Base-by-base conservation (phyloP, 169 alveolate species). In the Plasmodium yoelii region DNA sequence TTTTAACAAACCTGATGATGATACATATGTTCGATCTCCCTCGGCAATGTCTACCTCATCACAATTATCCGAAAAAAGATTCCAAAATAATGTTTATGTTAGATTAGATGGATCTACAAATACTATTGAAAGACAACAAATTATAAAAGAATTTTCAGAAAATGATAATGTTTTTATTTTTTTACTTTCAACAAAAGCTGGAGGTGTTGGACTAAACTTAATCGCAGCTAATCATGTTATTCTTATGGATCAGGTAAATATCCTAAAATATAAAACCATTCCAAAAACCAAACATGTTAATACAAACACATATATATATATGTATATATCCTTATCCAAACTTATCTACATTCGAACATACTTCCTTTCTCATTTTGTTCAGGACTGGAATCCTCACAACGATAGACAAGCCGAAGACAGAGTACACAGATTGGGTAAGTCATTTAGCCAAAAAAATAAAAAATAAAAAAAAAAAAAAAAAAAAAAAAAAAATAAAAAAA, bases 121-220 rank as follows among this genome's bases (percentile, higher is more conserved):
- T 73, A 95, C 97, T 8, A 98, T 96, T 59, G 99, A 97, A 60
- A 93, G 99, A 72, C 98, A 95, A 39, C 89, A 87, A 9, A 92
- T 94, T 63, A 95, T 97, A 34, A 93, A 92, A 84, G 71, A 87
- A 71, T 82, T 97, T 96, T 93, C 92, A 69, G 93, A 75, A 67
- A 94, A 94, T 61, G 94, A 96, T 10, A 97, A 94, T n/a, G 94
- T 96, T 64, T 93, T 97, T 72, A 94, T 98, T n/a, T 96, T 99
- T 90, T 95, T 99, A 6, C 95, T 99, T 22, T 96, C 99, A 46
- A 98, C 99, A 2, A 96, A 99, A 75, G 99, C 99, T 1, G 99
- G 99, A 0, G 99, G 99, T 1, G 96, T 96, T n/a, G 99, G 99
- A 9, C 95, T 99, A 19, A 98, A 99, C 93, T 95, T 99, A 19